Conservation (phyloP, 192 early-diverging fungal genomes). For the Tieghemiomyces parasiticus region DNA sequence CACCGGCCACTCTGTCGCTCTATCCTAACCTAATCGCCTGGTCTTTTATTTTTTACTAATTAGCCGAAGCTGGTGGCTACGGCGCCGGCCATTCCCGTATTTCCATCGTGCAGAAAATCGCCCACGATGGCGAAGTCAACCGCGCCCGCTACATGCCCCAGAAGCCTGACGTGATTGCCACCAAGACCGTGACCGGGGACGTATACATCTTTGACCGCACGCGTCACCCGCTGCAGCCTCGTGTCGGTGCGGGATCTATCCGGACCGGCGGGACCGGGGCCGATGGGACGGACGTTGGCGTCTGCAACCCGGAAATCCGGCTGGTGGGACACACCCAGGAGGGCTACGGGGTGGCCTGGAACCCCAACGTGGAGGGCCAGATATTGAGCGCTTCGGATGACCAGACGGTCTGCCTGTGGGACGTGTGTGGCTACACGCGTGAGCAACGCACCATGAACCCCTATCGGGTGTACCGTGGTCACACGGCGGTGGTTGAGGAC, state of each 20-base stretch:
- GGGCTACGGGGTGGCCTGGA: constrained; percentile 95
- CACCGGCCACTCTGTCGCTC: too few relatives aligned
- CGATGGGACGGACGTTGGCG: constrained; percentile 36
- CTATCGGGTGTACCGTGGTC: constrained; percentile 59
- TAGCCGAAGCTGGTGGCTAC: constrained; percentile 59
- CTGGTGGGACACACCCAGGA: constrained; percentile 82
- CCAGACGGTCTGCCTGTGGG: constrained; percentile 84
- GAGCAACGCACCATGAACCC: constrained; percentile 67
- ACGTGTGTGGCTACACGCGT: constrained; percentile 64
- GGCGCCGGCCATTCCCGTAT: constrained; percentile 75
- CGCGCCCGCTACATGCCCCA: constrained; percentile 94
- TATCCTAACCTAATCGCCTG: too few relatives aligned
- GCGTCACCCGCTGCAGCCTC: constrained; percentile 62
- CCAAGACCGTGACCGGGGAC: constrained; percentile 81
- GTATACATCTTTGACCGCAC: constrained; percentile 96
- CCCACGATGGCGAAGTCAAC: constrained; percentile 96
- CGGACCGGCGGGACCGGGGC: neutral
- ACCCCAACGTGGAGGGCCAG: constrained; percentile 56
- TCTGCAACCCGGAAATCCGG: constrained; percentile 74
- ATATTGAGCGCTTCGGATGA: constrained; percentile 88
- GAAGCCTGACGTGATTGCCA: constrained; percentile 92
- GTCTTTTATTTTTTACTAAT: too few relatives aligned
- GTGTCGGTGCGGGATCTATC: neutral
- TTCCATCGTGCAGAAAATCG: constrained; percentile 77
- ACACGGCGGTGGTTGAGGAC: constrained; percentile 92